Conservation (phyloP, 1,139 yeast species). For the Pichia sp. region DNA sequence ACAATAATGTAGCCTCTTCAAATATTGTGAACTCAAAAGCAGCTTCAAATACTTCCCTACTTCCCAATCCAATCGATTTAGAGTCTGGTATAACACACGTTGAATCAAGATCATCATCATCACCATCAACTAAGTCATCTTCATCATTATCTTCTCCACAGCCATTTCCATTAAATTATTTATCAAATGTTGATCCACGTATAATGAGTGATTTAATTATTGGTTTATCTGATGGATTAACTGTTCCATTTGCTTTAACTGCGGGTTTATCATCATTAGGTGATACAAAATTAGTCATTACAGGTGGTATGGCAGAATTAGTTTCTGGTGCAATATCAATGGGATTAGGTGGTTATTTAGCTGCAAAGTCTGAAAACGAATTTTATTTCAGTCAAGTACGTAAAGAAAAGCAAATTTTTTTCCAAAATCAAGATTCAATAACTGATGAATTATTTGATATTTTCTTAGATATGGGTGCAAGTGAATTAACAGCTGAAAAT, state of each 20-base stretch:
- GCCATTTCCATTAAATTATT: conserved; percentile 14
- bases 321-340: conserved; percentile 79
- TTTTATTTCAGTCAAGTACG: conserved; percentile 65
- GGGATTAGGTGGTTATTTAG: conserved; percentile 81
- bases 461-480: conserved; percentile 61
- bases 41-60: background rate
- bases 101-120: background rate
- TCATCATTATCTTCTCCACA: background rate
- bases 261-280: conserved; percentile 78
- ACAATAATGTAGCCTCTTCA: background rate
- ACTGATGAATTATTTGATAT: conserved; percentile 68
- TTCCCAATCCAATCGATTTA: background rate
- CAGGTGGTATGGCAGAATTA: conserved; percentile 82
- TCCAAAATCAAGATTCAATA: conserved; percentile 51
- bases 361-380: conserved; percentile 74
- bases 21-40: background rate
- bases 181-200: conserved; percentile 45
- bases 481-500: conserved; percentile 57
- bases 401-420: conserved; percentile 62
- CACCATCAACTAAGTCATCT: background rate
- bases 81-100: conserved; percentile 1
- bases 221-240: conserved; percentile 74
- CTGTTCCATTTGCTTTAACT: conserved; percentile 80
- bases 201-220: conserved; percentile 76
- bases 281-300: conserved; percentile 64